A percentile compares a stretch with the other conserved stretches of the same genome.
Evolutionary conservation across 495 filamentous ascomycete genomes (phyloP).

Genomic region (Podospora pseudopauciseta): DNA sequence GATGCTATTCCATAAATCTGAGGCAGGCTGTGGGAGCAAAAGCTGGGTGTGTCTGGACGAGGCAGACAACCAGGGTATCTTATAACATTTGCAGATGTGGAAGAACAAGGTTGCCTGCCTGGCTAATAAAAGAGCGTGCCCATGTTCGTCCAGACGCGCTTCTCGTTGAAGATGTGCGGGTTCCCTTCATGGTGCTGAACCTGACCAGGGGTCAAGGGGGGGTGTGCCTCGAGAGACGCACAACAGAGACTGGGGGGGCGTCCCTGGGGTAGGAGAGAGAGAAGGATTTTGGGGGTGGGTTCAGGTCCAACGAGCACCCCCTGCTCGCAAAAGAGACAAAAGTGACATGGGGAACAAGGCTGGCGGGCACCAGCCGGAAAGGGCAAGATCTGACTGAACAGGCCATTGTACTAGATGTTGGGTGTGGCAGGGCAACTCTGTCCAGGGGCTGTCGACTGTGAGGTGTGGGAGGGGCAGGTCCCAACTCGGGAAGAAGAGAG

Average conservation of each 20-base stretch:
- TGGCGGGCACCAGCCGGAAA: conserved; percentile 24
- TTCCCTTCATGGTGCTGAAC: conserved; percentile 13
- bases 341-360: conserved; percentile 18
- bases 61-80: conserved; percentile 33
- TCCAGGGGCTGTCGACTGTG: conserved; percentile 6
- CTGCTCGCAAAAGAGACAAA: neutral
- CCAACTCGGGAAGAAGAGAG: conserved; percentile 23
- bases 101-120: conserved; percentile 30
- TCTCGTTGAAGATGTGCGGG: conserved; percentile 27
- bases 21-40: conserved; percentile 27
- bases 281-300: conserved; percentile 6
- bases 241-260: conserved; percentile 15
- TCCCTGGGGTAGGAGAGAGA: conserved; percentile 23
- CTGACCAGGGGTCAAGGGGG: conserved; percentile 15
- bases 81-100: conserved; percentile 29
- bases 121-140: conserved; percentile 34
- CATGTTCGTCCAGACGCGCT: conserved; percentile 20
- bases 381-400: conserved; percentile 25
- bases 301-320: conserved; percentile 10
- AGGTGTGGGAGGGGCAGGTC: conserved; percentile 6
- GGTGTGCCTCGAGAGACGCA: conserved; percentile 20
- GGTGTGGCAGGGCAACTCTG: conserved; percentile 17
- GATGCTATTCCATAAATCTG: conserved; percentile 21
- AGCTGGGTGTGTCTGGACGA: conserved; percentile 23
- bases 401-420: conserved; percentile 19